phyloP scores from a whole-genome alignment of 345 rosid genomes.

The Garcia nutans region DNA sequence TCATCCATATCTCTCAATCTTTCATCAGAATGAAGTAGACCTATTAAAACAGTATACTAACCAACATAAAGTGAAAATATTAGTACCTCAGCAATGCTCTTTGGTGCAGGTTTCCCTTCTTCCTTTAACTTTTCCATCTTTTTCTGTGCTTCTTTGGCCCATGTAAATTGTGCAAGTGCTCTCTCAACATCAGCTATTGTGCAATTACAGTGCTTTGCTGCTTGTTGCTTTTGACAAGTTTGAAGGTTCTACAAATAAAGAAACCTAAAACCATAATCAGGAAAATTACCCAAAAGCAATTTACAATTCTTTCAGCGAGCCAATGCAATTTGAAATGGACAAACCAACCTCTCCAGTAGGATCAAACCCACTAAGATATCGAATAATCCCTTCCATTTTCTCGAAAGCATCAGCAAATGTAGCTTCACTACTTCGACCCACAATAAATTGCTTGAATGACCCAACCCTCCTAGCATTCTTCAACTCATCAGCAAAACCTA shows the following conservation, averaged over 20 bases:
- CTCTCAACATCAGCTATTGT: conserved; percentile 79
- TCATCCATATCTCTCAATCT: not conserved
- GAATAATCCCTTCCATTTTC: conserved; percentile 77
- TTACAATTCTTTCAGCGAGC: not conserved
- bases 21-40: not conserved
- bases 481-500: conserved; percentile 79
- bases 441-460: conserved; percentile 67
- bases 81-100: conserved; percentile 78
- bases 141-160: conserved; percentile 84
- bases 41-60: not conserved
- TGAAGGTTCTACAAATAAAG: conserved; percentile 73
- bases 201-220: conserved; percentile 76
- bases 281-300: conserved; percentile 11
- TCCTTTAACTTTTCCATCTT: conserved; percentile 62
- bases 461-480: conserved; percentile 68
- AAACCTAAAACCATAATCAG: conserved; percentile 50
- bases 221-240: conserved; percentile 75
- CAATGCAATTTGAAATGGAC: not conserved
- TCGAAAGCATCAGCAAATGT: conserved; percentile 76
- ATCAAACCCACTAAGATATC: conserved; percentile 68
- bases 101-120: conserved; percentile 87
- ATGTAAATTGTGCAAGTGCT: conserved; percentile 70
- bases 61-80: conserved; percentile 12
- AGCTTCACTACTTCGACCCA: conserved; percentile 84
- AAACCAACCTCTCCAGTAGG: conserved; percentile 77